These are phyloP conservation scores for Madurella fahalii DNA, from an alignment of 2,329 filamentous ascomycete species.

Conservation along the genomic window DNA sequence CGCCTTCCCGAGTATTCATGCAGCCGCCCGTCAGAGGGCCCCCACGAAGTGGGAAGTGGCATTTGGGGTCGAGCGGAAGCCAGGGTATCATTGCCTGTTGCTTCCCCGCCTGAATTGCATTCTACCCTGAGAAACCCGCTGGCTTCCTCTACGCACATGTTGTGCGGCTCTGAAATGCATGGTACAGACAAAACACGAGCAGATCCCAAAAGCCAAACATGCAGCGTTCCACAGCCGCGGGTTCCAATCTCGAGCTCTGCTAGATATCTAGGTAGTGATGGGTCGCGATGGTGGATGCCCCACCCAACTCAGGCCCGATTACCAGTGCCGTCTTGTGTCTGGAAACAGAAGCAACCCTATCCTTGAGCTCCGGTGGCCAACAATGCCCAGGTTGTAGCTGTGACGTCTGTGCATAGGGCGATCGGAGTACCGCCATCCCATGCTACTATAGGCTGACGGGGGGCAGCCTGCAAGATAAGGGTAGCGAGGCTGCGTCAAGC, in stretches of 20 bases:
- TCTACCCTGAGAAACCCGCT: neutral
- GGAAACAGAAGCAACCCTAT: neutral
- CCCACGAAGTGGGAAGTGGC: conserved; percentile 10
- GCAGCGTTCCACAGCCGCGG: neutral
- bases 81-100: neutral
- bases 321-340: neutral
- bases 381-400: neutral
- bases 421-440: conserved; percentile 7
- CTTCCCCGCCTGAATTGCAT: neutral
- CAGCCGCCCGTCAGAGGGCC: conserved; percentile 3
- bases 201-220: neutral
- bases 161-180: neutral
- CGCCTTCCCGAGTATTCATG: conserved; percentile 3
- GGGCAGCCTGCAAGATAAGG: conserved; percentile 50
- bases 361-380: neutral
- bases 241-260: neutral
- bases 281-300: neutral
- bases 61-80: neutral
- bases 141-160: neutral
- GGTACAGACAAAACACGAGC: neutral
- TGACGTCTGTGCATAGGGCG: conserved; percentile 15
- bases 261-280: neutral
- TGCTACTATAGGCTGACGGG: conserved; percentile 8
- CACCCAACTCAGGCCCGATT: neutral
- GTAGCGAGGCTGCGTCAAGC: conserved; percentile 36